Evolutionary conservation across 306 rosid genomes (phyloP).

Genomic region (Mimosa pudica): DNA sequence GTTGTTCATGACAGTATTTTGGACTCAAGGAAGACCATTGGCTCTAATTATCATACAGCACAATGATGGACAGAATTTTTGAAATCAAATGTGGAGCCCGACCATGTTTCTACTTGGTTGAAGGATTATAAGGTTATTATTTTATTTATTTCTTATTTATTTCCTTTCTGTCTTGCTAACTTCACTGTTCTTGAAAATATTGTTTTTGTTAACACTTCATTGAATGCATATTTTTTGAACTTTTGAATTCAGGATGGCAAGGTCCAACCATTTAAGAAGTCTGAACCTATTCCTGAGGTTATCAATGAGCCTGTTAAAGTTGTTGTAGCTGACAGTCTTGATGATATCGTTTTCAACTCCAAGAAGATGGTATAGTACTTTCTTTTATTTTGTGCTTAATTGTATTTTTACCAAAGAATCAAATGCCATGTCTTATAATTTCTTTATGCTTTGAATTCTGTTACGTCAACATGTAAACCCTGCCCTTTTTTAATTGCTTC

Average conservation of each 20-base stretch:
- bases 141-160: background rate
- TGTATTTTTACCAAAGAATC: slow-evolving; percentile 5
- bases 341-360: slow-evolving; percentile 74
- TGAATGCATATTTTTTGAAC: slow-evolving; percentile 27
- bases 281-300: slow-evolving; percentile 82
- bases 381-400: no score
- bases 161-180: background rate
- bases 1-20: slow-evolving; percentile 62
- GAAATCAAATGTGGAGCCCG: slow-evolving; percentile 67
- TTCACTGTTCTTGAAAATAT: background rate
- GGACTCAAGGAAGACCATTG: slow-evolving; percentile 80
- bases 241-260: slow-evolving; percentile 67
- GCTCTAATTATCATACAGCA: slow-evolving; percentile 80
- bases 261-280: slow-evolving; percentile 57
- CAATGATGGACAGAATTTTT: slow-evolving; percentile 67
- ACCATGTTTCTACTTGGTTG: slow-evolving; percentile 73
- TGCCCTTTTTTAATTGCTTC: background rate
- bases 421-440: background rate
- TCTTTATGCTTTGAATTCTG: background rate
- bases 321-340: slow-evolving; percentile 69
- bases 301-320: slow-evolving; percentile 91
- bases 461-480: background rate
- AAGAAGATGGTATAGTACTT: slow-evolving; percentile 70
- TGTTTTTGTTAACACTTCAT: background rate
- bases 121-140: slow-evolving; percentile 76